A percentile compares a stretch with the other conserved stretches of the same genome.
phyloP scores from a whole-genome alignment of 169 alveolate species.

The Plasmodium falciparum region DNA sequence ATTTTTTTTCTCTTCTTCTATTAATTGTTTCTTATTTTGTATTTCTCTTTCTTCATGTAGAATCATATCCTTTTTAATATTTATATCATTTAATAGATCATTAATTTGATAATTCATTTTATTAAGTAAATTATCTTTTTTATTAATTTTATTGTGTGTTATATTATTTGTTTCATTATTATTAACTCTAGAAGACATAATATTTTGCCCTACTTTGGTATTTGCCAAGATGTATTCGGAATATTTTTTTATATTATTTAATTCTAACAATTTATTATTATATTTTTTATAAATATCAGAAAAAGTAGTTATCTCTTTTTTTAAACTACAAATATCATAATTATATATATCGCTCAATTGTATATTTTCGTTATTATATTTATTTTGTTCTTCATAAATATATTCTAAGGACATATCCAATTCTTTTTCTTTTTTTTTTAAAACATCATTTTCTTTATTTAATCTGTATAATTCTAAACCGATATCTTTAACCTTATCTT shows the following conservation, averaged over 20 bases:
- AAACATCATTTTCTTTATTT: conserved; percentile 50
- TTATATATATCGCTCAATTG: conserved; percentile 21
- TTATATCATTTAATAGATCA: conserved; percentile 19
- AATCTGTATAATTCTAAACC: conserved; percentile 47
- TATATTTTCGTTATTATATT: conserved; percentile 10
- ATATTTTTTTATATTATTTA: conserved; percentile 37
- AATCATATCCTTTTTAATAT: conserved; percentile 21
- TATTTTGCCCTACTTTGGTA: conserved; percentile 35
- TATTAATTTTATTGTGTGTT: conserved; percentile 5
- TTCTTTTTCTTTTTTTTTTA: conserved; percentile 45
- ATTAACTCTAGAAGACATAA: neutral
- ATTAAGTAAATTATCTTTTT: conserved; percentile 31
- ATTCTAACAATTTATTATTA: conserved; percentile 59
- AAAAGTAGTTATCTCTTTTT: conserved; percentile 45
- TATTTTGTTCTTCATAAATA: conserved; percentile 10
- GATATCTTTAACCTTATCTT: conserved; percentile 37
- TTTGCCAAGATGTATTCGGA: conserved; percentile 5
- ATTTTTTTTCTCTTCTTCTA: conserved; percentile 34
- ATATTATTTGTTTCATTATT: neutral
- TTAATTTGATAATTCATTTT: conserved; percentile 60
- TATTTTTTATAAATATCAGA: conserved; percentile 38
- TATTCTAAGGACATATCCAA: conserved; percentile 9
- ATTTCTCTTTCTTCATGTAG: conserved; percentile 22
- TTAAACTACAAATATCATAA: conserved; percentile 9
- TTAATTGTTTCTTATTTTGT: conserved; percentile 18